These are phyloP conservation scores for Senecio squalidus DNA, from an alignment of 140 eudicot genomes.

Conservation along the genomic window DNA sequence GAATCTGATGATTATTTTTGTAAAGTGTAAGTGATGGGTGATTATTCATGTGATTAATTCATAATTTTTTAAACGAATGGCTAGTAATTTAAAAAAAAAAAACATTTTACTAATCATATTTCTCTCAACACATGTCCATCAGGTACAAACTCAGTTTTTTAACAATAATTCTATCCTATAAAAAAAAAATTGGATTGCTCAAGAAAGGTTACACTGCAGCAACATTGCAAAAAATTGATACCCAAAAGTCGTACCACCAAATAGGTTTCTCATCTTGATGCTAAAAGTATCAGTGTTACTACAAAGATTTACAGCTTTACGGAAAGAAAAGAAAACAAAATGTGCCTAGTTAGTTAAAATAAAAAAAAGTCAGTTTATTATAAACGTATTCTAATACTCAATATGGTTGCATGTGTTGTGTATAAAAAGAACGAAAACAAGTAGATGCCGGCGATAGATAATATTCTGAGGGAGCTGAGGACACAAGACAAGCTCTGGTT, in stretches of 20 bases:
- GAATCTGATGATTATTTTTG: too few species aligned
- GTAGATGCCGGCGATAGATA: too few species aligned
- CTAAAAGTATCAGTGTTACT: conserved; percentile 5
- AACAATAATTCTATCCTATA: conserved; percentile 3
- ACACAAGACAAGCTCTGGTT: too few species aligned
- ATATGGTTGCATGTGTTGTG: not conserved
- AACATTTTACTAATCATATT: not conserved
- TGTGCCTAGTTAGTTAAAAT: not conserved
- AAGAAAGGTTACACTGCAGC: not conserved
- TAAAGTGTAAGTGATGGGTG: too few species aligned
- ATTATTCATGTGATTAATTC: too few species aligned
- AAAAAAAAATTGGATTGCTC: conserved; percentile 4
- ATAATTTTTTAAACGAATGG: too few species aligned
- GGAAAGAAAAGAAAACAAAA: not conserved
- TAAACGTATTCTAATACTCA: not conserved
- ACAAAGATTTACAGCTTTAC: not conserved
- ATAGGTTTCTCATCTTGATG: conserved; percentile 6
- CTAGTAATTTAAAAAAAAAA: too few species aligned
- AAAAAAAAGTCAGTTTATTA: too few species aligned
- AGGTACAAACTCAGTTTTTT: not conserved
- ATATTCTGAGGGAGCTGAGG: too few species aligned
- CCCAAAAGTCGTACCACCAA: conserved; percentile 6
- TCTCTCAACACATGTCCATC: not conserved
- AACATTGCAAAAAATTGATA: not conserved
- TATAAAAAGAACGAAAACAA: not conserved